Conservation (phyloP, 2,329 filamentous ascomycete species). For the Pseudopyricularia javanii region DNA sequence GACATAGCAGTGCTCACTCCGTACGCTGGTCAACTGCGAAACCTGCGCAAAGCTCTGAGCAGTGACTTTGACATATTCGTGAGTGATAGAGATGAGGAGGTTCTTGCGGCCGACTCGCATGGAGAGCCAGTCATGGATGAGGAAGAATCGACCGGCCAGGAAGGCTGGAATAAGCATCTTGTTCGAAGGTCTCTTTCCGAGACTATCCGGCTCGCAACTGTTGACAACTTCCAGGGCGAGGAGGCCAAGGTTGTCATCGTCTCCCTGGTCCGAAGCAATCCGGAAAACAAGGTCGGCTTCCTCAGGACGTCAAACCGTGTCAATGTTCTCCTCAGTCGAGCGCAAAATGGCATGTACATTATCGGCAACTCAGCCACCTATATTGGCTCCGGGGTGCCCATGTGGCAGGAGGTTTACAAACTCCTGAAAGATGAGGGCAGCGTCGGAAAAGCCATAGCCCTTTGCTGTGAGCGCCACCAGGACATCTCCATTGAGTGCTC, state of each 20-base stretch:
- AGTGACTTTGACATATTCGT: conserved; percentile 47
- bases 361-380: conserved; percentile 55
- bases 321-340: conserved; percentile 56
- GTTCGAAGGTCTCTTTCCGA: conserved; percentile 21
- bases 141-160: background rate
- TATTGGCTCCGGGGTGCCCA: conserved; percentile 28
- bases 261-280: conserved; percentile 60
- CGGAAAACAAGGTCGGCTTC: conserved; percentile 46
- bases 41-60: conserved; percentile 31
- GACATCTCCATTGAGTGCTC: conserved; percentile 35
- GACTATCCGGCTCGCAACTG: conserved; percentile 45
- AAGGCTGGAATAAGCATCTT: conserved; percentile 20
- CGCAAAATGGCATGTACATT: conserved; percentile 58
- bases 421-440: conserved; percentile 33
- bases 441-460: conserved; percentile 35
- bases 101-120: conserved; percentile 28
- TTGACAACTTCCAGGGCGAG: conserved; percentile 71
- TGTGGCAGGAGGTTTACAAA: conserved; percentile 50
- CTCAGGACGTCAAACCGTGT: conserved; percentile 54
- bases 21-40: conserved; percentile 44
- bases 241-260: conserved; percentile 61
- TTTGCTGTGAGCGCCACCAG: conserved; percentile 50
- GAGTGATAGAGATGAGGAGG: conserved; percentile 48
- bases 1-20: conserved; percentile 64
- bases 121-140: conserved; percentile 13